Percentiles rank a stretch among this genome's conserved stretches.
Evolutionary conservation across 179 eudicot genomes (phyloP).

Genomic region (Spinacia oleracea): DNA sequence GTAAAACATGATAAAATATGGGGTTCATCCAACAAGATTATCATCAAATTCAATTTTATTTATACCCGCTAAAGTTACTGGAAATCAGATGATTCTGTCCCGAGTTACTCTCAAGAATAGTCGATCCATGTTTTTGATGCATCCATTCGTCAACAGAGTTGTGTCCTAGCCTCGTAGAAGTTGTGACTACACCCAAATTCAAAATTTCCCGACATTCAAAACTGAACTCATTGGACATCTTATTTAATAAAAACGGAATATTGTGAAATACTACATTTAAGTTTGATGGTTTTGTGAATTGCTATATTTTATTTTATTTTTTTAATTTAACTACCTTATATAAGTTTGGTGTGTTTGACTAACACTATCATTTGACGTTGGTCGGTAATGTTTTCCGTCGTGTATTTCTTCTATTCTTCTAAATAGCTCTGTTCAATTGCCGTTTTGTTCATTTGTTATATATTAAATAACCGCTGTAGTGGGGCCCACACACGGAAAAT

Average conservation of each 20-base stretch:
- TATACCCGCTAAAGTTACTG: constrained; percentile 20
- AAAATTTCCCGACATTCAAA: background rate
- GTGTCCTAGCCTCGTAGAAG: constrained; percentile 13
- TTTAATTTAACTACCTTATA: too few relatives aligned
- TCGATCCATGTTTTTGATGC: constrained; percentile 21
- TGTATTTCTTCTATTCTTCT: too few relatives aligned
- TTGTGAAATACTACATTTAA: too few relatives aligned
- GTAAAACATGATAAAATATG: background rate
- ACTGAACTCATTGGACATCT: background rate
- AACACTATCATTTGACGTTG: too few relatives aligned
- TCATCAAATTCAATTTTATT: background rate
- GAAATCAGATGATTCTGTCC: constrained; percentile 17
- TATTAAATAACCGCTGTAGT: too few relatives aligned
- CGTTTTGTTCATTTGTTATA: too few relatives aligned
- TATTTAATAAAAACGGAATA: background rate
- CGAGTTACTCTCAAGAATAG: constrained; percentile 8
- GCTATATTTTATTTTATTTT: too few relatives aligned
- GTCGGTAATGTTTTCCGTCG: too few relatives aligned
- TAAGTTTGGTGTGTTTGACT: too few relatives aligned
- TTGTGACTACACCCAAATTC: constrained; percentile 1
- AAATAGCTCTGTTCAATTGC: too few relatives aligned
- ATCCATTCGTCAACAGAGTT: constrained; percentile 8
- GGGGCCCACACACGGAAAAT: too few relatives aligned
- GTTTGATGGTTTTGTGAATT: too few relatives aligned
- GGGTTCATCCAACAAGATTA: background rate